Conservation (phyloP, 176 grass and related monocot species). For the Puccinellia tenuiflora region DNA sequence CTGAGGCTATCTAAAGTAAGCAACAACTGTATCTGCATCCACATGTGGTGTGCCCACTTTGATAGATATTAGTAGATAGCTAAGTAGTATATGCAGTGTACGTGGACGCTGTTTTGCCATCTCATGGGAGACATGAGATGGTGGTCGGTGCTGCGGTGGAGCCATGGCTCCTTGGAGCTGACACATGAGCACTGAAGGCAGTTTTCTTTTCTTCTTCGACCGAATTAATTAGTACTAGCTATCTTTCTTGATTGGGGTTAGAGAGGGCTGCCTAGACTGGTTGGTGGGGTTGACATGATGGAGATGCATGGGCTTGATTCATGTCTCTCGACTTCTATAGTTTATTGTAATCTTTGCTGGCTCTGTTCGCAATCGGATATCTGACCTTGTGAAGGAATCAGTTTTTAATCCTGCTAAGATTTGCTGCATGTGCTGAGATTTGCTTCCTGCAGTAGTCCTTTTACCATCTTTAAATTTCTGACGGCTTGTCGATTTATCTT, state of each 20-base stretch:
- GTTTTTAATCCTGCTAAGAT: not conserved
- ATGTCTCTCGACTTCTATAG: not conserved
- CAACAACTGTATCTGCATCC: not conserved
- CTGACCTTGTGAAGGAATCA: not conserved
- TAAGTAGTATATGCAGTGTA: not conserved
- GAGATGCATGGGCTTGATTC: constrained; percentile 27
- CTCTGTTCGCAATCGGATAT: constrained; percentile 7
- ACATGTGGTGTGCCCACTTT: not conserved
- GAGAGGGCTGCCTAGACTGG: not conserved
- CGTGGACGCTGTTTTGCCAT: not conserved
- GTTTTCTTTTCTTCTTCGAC: not conserved
- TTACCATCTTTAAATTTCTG: not conserved
- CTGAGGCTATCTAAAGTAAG: not conserved
- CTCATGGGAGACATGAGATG: not conserved
- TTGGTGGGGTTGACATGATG: not conserved
- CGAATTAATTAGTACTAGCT: not conserved
- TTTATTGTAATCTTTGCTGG: not conserved
- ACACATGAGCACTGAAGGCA: not conserved
- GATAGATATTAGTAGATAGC: not conserved
- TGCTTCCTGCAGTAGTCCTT: not conserved
- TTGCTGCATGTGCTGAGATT: not conserved
- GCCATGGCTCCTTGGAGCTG: not conserved
- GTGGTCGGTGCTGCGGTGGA: not conserved
- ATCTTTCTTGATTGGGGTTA: not conserved
- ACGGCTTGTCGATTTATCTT: not conserved